phyloP scores from a whole-genome alignment of 345 rosid genomes.

The Physaria fendleri region DNA sequence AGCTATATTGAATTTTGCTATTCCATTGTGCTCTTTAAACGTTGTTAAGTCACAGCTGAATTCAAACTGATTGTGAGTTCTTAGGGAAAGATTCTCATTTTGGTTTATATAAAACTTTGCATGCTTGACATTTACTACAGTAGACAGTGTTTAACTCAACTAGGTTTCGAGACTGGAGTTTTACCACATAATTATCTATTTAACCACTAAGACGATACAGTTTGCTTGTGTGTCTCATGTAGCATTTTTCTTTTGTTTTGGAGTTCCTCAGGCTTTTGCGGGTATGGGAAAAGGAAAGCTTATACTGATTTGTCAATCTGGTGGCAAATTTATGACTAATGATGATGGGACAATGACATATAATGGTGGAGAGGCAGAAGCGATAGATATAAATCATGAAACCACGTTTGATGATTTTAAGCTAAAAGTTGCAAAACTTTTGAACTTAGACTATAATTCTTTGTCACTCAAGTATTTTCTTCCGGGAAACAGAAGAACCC shows the following conservation, averaged over 20 bases:
- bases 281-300: conserved; percentile 80
- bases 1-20: too few species aligned
- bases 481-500: conserved; percentile 67
- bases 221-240: conserved; percentile 2
- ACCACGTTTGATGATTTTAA: conserved; percentile 64
- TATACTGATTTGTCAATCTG: conserved; percentile 76
- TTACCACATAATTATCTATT: background rate
- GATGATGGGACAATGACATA: conserved; percentile 67
- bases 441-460: conserved; percentile 53
- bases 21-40: background rate
- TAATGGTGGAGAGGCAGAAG: conserved; percentile 82
- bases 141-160: background rate
- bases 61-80: background rate
- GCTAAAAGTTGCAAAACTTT: conserved; percentile 63
- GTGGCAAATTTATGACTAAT: conserved; percentile 62
- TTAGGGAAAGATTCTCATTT: background rate
- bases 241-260: background rate
- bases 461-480: conserved; percentile 83
- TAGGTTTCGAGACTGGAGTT: background rate
- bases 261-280: conserved; percentile 6
- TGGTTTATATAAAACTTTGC: background rate
- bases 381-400: conserved; percentile 60
- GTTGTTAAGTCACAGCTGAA: background rate
- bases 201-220: background rate
- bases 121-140: background rate